phyloP scores from a whole-genome alignment of 2,329 filamentous ascomycete species.

The Ceratocystis ficicola region DNA sequence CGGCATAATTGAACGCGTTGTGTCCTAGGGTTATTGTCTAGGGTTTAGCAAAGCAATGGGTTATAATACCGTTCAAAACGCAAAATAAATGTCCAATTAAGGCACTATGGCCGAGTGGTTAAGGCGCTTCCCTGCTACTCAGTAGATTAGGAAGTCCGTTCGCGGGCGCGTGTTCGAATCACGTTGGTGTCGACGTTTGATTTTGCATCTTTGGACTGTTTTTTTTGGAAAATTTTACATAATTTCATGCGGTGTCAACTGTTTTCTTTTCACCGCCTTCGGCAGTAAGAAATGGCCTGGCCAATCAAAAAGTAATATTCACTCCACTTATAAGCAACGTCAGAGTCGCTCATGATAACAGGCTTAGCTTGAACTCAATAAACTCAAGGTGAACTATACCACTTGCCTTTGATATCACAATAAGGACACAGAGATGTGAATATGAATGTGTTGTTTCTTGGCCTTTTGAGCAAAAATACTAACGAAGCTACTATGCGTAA shows the following conservation, averaged over 20 bases:
- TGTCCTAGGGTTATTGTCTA: neutral
- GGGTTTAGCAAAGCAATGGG: accelerated
- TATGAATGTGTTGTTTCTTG: too few relatives aligned
- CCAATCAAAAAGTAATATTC: too few relatives aligned
- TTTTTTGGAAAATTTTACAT: neutral
- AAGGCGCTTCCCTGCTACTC: slow-evolving; percentile 20
- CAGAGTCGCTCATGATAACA: too few relatives aligned
- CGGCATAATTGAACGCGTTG: neutral
- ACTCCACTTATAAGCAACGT: too few relatives aligned
- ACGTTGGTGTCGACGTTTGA: slow-evolving; percentile 17
- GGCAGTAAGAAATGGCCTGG: too few relatives aligned
- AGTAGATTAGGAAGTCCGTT: slow-evolving; percentile 18
- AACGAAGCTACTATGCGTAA: neutral
- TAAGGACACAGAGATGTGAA: too few relatives aligned
- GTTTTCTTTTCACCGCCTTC: too few relatives aligned
- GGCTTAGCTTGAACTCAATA: too few relatives aligned
- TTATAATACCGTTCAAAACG: neutral
- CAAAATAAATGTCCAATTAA: neutral
- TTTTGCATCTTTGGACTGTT: neutral
- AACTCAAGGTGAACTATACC: too few relatives aligned
- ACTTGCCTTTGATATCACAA: too few relatives aligned
- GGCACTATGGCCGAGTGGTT: slow-evolving; percentile 21
- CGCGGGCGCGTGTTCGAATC: too few relatives aligned
- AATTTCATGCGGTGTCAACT: too few relatives aligned
- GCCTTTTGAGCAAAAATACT: neutral